Evolutionary conservation across 352 stramenopile genomes (phyloP), one percentile per base, ranked within the genome.

Genomic region (Globisporangium lucens): DNA sequence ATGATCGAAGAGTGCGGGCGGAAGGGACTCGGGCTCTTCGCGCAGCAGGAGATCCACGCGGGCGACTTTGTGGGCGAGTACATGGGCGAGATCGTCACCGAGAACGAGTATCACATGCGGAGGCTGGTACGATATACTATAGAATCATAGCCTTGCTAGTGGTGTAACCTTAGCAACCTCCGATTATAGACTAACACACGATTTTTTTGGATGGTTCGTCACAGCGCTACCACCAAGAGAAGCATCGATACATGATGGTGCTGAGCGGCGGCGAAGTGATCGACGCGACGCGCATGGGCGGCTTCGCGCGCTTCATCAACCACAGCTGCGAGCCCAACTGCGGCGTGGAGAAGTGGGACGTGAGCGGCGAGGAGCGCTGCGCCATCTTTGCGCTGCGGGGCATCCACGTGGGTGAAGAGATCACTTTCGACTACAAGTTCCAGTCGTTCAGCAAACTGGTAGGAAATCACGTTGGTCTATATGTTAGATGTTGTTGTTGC

Each of bases 401-500:
- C 68, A 98, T 98, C 56, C 38, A 77, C n/a, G 36, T 68, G 1
- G 91, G 92, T 27, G 92, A 98, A 75, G 96, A 99, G 78, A 77
- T 99, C 47, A 93, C 77, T 22, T 98, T 98, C 56, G 95, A 99
- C 76, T 99, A 99, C 83, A 98, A 98, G 77, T 98, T 89, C 56
- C 64, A 90, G 67, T 79, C 73, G 9, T 88, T 88, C 55, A 85
- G 75, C 72, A 73, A 72, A 49, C 52, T 80, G 62, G 79, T 87
- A 49, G 1, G 8, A 1, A 49, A 49, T 15, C 0, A 51, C 43
- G 7, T 51, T 51, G n/a, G 20, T 17, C n/a, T 12, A 36, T 49
- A 35, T 8, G 5, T n/a, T 24, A 7, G 6, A 20, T 46, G 12
- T n/a, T 24, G 30, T 51, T 51, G 0, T 24, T 24, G 24, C 24